Evolutionary conservation across 768 basidiomycete genomes (phyloP), one percentile per base, ranked within the genome.

Genomic region (Trametes punicea): DNA sequence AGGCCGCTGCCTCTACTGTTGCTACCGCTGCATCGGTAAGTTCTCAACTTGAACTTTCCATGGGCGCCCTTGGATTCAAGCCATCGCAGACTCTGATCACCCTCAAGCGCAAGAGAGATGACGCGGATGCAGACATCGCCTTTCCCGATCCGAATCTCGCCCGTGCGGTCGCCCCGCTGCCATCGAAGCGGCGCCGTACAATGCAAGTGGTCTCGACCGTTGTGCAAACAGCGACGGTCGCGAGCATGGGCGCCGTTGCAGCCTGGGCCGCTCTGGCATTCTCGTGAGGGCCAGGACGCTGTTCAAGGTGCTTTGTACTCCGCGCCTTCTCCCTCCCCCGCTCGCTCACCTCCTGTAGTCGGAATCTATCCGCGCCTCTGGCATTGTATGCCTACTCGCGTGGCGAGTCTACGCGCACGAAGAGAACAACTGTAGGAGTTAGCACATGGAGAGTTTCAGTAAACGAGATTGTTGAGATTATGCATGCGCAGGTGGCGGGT

Each of bases 221-320:
- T 31, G 77, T 74, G 34, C 81, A 81, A 42, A 88, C 87, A 6
- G 80, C 82, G 6, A 79, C 83, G 3, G 82, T 81, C 16, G 78
- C 84, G 29, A 78, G 80, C 0, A 69, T 90, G 36, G 88, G 88
- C 23, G 88, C 86, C 13, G 82, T 84, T 11, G 83, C 81, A 3
- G 78, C 87, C 2, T 90, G 88, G 88, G 81, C 83, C 16, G 85
- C 85, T 23, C 69, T 90, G 55, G 88, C 88, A 0, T 90, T 84
- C 68, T 75, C 73, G 58, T 86, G 64, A 77, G 34, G 21, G 39
- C 11, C 42, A 30, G 31, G 40, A 26, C 9, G 25, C 18, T 13
- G 11, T 11, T 13, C 11, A 26, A 7, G n/a, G n/a, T n/a, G n/a
- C n/a, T n/a, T n/a, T n/a, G n/a, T n/a, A n/a, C n/a, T n/a, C n/a